Evolutionary conservation across 2,329 filamentous ascomycete species (phyloP), one percentile per base, ranked within the genome.

Genomic region (Claviceps spartinae): DNA sequence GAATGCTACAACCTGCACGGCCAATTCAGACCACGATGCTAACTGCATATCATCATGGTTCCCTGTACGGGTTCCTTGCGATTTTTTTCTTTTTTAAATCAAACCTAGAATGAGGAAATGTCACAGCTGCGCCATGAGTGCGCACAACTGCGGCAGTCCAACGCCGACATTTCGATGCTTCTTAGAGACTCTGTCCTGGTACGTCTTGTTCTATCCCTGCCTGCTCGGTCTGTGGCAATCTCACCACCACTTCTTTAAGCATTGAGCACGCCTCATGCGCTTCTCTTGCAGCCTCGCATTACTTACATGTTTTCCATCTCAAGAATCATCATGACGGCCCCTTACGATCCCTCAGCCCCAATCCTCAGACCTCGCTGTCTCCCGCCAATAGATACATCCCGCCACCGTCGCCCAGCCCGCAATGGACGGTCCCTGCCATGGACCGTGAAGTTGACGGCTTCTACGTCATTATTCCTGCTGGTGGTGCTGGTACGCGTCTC

Each of bases 391-490:
- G 53, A 49, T 54, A 52, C 37, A 54, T 48, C 46, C 54, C 52
- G 34, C 51, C 50, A 16, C 54, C 51, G 16, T 54, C 50, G n/a
- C 56, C 48, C 40, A 54, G 41, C 49, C 54, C 52, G 34, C 51
- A 43, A 24, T 51, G 43, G 49, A 55, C 30, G 40, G 47, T 50
- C 22, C 57, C 34, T 50, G 56, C 45, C 50, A 52, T 40, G 51
- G 53, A 55, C 26, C 59, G 58, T 30, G 59, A 61, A 52, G 55
- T 61, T 42, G 57, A 58, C n/a, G 59, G 59, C 42, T 61, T 61
- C 51, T 61, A 60, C 50, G 58, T 59, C 48, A 59, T 61, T 22
- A 61, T 61, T 40, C 59, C 59, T 11, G 59, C 59, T n/a, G 59
- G 59, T 47, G 59, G 59, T 53, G 59, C 59, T 43, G 59, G 59